phyloP scores from a whole-genome alignment of 176 grass and related monocot genomes.

The Tillandsia leiboldiana region DNA sequence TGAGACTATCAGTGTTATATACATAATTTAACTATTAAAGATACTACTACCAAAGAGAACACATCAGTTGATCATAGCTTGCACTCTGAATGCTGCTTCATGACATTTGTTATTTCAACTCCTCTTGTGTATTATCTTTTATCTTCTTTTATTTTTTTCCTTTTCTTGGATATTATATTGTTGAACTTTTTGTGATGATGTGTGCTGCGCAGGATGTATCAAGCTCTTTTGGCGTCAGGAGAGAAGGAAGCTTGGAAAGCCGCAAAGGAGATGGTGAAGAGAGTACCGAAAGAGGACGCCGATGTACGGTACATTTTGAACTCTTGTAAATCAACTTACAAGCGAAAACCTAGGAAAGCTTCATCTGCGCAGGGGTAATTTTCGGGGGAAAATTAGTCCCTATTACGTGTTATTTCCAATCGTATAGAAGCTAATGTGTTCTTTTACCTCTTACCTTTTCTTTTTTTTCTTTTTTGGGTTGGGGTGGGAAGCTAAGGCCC shows the following conservation, averaged over 20 bases:
- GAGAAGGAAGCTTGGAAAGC: slow-evolving; percentile 28
- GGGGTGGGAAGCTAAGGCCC: background rate
- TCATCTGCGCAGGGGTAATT: background rate
- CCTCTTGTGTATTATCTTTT: background rate
- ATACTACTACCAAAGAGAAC: too few species aligned
- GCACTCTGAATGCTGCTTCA: too few species aligned
- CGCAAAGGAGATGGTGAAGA: slow-evolving; percentile 36
- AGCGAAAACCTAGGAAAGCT: background rate
- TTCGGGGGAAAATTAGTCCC: background rate
- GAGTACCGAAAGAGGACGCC: slow-evolving; percentile 39
- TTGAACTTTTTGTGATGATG: slow-evolving; percentile 6
- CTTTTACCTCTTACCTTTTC: background rate
- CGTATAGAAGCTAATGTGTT: background rate
- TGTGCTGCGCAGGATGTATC: slow-evolving; percentile 66
- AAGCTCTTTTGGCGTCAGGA: slow-evolving; percentile 53
- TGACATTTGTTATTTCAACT: too few species aligned
- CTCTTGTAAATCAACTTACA: slow-evolving; percentile 37
- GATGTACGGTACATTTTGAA: slow-evolving; percentile 40
- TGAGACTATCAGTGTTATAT: too few species aligned
- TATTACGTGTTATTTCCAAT: too few species aligned
- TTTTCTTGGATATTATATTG: slow-evolving; percentile 3
- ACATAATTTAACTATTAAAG: too few species aligned
- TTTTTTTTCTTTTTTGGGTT: background rate
- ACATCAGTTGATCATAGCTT: too few species aligned
- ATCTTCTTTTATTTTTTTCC: background rate